These are phyloP conservation scores for Agrocybe pediades DNA, from an alignment of 768 basidiomycete species.

Conservation along the genomic window DNA sequence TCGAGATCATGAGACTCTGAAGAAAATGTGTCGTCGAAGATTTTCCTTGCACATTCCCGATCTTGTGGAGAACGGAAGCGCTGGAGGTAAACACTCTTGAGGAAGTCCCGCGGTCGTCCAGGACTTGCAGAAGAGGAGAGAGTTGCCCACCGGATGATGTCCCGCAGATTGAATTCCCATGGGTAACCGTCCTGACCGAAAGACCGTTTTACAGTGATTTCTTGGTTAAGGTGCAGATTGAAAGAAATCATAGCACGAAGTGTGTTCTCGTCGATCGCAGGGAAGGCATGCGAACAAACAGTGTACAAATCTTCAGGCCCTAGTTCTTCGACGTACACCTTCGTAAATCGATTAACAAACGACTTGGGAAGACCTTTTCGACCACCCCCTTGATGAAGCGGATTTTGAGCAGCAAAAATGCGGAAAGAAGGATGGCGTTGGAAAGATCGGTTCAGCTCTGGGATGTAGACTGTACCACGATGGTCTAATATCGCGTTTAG, in stretches of 20 bases:
- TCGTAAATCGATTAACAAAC: constrained; percentile 98
- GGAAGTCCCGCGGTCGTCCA: constrained; percentile 59
- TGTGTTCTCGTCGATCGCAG: constrained; percentile 50
- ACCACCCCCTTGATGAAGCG: constrained; percentile 92
- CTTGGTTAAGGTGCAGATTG: constrained; percentile 70
- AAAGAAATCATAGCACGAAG: constrained; percentile 81
- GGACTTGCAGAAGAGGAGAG: constrained; percentile 31
- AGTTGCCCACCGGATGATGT: constrained; percentile 87
- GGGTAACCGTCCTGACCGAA: constrained; percentile 85
- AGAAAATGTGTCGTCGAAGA: constrained; percentile 60
- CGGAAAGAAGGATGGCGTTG: constrained; percentile 89
- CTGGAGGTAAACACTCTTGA: constrained; percentile 77
- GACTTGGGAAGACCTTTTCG: constrained; percentile 97
- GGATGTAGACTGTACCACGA: constrained; percentile 91
- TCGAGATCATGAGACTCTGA: constrained; percentile 23
- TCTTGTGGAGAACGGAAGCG: constrained; percentile 83
- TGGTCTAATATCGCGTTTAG: constrained; percentile 96
- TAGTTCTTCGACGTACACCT: constrained; percentile 91
- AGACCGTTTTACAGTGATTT: constrained; percentile 58
- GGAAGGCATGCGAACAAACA: constrained; percentile 78
- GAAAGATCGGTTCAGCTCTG: constrained; percentile 91
- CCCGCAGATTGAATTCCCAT: constrained; percentile 98
- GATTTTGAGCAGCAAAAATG: constrained; percentile 98
- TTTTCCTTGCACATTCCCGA: constrained; percentile 45
- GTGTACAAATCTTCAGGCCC: constrained; percentile 72